These are phyloP conservation scores for Penicillium sp. DNA, from an alignment of 2,329 filamentous ascomycete genomes.

Conservation along the genomic window DNA sequence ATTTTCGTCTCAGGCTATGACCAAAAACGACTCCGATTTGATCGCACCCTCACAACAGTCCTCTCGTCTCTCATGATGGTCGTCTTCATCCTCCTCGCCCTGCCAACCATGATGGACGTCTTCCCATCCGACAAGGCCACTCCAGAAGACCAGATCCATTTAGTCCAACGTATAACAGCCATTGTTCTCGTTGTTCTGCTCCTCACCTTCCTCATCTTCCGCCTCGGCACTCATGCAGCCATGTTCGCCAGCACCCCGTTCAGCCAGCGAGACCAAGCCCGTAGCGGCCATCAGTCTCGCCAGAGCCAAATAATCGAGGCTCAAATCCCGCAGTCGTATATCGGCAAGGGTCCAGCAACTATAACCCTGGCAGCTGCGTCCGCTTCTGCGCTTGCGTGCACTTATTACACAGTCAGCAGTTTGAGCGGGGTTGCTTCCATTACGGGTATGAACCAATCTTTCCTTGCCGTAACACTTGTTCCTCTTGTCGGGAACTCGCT, in stretches of 20 bases:
- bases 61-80: conserved; percentile 22
- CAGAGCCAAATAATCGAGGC: background rate
- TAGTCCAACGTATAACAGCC: conserved; percentile 10
- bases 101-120: conserved; percentile 17
- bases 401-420: conserved; percentile 9
- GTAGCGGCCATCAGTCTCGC: background rate
- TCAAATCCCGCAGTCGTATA: background rate
- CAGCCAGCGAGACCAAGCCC: background rate
- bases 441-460: conserved; percentile 6
- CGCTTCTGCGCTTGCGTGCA: conserved; percentile 3
- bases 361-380: conserved; percentile 3
- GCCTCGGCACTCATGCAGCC: conserved; percentile 13
- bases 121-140: conserved; percentile 13
- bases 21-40: conserved; percentile 17
- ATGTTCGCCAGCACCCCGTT: conserved; percentile 17
- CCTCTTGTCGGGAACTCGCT: conserved; percentile 16
- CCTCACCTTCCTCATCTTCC: conserved; percentile 13
- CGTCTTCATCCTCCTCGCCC: conserved; percentile 16
- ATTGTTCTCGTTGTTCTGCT: conserved; percentile 11
- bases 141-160: conserved; percentile 6
- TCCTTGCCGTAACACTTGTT: conserved; percentile 8
- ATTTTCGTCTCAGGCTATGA: conserved; percentile 16
- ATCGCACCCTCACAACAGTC: conserved; percentile 18
- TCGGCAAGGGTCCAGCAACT: background rate
- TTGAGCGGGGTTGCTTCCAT: background rate